phyloP scores from a whole-genome alignment of 306 rosid species.

The Macrotyloma uniflorum region DNA sequence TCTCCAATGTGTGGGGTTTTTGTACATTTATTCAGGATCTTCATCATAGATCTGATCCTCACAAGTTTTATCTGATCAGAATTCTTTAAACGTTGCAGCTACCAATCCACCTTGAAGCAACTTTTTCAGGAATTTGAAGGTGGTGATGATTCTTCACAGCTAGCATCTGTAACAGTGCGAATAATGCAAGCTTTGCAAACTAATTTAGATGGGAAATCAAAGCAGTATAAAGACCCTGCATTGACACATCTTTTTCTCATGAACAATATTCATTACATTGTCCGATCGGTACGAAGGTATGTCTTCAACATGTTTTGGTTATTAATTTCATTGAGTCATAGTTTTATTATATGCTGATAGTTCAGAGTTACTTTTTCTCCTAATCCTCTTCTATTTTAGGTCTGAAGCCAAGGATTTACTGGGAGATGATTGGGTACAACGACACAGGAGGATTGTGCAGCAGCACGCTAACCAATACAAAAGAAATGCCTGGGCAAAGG shows the following conservation, averaged over 20 bases:
- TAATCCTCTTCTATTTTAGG: constrained; percentile 49
- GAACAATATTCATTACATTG: constrained; percentile 97
- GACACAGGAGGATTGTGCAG: constrained; percentile 90
- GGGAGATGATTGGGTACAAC: constrained; percentile 99
- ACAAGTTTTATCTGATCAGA: constrained; percentile 31
- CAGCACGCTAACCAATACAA: constrained; percentile 97
- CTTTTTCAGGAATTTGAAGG: constrained; percentile 86
- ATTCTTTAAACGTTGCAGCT: constrained; percentile 56
- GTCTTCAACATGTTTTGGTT: constrained; percentile 23
- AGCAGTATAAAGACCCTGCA: constrained; percentile 83
- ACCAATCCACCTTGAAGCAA: constrained; percentile 93
- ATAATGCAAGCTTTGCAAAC: constrained; percentile 97
- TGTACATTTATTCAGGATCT: neutral
- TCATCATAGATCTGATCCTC: neutral
- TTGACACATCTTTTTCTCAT: constrained; percentile 92
- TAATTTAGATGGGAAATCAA: constrained; percentile 95
- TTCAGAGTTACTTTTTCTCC: constrained; percentile 8
- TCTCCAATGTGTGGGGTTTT: neutral
- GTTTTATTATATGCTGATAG: constrained; percentile 15
- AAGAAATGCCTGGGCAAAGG: constrained; percentile 97
- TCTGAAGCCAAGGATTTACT: constrained; percentile 99
- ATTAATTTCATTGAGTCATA: constrained; percentile 30
- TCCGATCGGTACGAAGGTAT: constrained; percentile 93
- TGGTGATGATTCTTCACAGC: constrained; percentile 71
- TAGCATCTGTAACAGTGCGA: constrained; percentile 87